A percentile compares a stretch with the other conserved stretches of the same genome.
Evolutionary conservation across 1,284 basidiomycete genomes (phyloP).

Genomic region (Ceraceosorus guamensis): DNA sequence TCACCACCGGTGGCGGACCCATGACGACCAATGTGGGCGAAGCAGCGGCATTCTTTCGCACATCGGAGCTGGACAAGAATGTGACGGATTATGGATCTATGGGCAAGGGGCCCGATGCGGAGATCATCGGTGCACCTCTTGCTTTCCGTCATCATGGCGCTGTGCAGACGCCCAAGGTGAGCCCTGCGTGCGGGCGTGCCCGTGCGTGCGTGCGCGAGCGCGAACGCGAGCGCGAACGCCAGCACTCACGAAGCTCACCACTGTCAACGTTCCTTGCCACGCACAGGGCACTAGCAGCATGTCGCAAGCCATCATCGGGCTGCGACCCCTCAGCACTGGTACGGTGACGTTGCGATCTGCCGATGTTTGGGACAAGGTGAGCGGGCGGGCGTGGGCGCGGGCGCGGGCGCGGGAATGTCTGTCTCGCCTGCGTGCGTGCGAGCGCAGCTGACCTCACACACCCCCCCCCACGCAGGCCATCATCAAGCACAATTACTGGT

Average conservation of each 20-base stretch:
- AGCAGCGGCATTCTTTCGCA: constrained; percentile 18
- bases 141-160: constrained; percentile 17
- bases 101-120: constrained; percentile 23
- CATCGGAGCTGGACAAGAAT: constrained; percentile 11
- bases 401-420: no score
- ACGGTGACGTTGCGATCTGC: constrained; percentile 48
- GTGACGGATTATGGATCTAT: constrained; percentile 23
- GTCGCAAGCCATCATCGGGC: constrained; percentile 21
- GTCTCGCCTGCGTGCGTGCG: no score
- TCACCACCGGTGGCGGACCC: constrained; percentile 26
- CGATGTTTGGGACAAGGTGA: constrained; percentile 49
- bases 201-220: no score
- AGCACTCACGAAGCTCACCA: no score
- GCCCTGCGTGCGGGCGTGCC: neutral
- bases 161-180: neutral
- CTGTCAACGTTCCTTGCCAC: no score
- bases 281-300: constrained; percentile 20
- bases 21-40: constrained; percentile 24
- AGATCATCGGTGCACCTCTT: constrained; percentile 11
- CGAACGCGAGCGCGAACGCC: no score
- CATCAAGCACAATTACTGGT: constrained; percentile 49
- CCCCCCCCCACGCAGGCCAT: no score
- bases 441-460: no score
- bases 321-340: constrained; percentile 43
- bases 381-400: no score